Evolutionary conservation across 345 rosid genomes (phyloP).

Genomic region (Isatis tinctoria): DNA sequence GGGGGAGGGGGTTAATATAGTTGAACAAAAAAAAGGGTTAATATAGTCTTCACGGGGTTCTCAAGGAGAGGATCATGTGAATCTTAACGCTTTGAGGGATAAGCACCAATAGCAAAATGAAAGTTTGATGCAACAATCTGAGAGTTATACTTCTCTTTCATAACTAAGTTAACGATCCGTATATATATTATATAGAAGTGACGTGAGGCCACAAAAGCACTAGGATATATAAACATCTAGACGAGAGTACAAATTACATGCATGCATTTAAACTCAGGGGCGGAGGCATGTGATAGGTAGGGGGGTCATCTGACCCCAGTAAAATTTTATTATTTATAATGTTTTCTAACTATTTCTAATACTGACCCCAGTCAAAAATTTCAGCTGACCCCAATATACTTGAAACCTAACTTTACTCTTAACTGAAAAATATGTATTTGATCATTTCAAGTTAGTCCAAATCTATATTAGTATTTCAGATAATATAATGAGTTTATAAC

Average conservation of each 20-base stretch:
- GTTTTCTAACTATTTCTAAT: too few species aligned
- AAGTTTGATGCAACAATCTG: background rate
- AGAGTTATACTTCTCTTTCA: background rate
- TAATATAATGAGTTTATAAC: too few species aligned
- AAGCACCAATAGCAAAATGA: background rate
- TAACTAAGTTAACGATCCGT: background rate
- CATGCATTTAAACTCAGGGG: background rate
- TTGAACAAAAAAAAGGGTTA: too few species aligned
- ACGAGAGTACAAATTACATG: background rate
- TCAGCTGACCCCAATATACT: too few species aligned
- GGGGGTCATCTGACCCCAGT: too few species aligned
- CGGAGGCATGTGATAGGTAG: too few species aligned
- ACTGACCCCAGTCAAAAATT: too few species aligned
- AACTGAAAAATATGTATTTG: too few species aligned
- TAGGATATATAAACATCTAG: background rate
- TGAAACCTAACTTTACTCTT: too few species aligned
- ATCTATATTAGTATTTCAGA: too few species aligned
- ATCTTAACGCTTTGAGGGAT: background rate
- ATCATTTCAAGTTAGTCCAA: too few species aligned
- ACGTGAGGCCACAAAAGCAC: conserved; percentile 2
- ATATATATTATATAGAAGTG: background rate
- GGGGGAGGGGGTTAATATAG: background rate
- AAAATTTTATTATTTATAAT: too few species aligned
- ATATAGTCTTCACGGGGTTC: conserved; percentile 24
- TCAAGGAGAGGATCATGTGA: conserved; percentile 30